Percentiles rank a stretch among this genome's conserved stretches.
phyloP scores from a whole-genome alignment of 805 yeast species.

The Zygosaccharomyces pseudorouxii region DNA sequence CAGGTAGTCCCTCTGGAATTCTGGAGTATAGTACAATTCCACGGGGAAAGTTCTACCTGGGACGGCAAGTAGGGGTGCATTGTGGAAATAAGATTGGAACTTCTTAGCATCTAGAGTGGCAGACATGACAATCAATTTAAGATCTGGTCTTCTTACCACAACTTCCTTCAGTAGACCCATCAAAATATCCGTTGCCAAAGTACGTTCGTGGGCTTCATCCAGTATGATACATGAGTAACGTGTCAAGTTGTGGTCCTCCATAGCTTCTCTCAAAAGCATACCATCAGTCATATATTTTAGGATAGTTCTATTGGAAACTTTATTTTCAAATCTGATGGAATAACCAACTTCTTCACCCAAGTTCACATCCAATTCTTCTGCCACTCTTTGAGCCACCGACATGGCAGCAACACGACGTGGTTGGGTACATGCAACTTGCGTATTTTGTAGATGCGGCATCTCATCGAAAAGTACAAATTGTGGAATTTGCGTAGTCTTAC shows the following conservation, averaged over 20 bases:
- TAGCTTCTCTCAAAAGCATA: constrained; percentile 94
- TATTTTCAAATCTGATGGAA: constrained; percentile 89
- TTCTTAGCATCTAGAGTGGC: constrained; percentile 97
- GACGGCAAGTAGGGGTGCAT: constrained; percentile 91
- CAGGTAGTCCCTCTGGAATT: constrained; percentile 88
- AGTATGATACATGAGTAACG: constrained; percentile 85
- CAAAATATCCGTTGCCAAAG: constrained; percentile 90
- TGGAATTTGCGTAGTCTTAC: constrained; percentile 97
- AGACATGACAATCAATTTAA: constrained; percentile 92
- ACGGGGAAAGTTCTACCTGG: constrained; percentile 99
- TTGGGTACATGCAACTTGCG: constrained; percentile 90
- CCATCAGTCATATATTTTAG: constrained; percentile 98
- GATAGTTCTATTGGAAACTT: constrained; percentile 71
- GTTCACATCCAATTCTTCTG: constrained; percentile 92
- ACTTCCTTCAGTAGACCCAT: constrained; percentile 93
- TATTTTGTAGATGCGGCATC: constrained; percentile 78
- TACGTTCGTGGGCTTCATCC: constrained; percentile 98
- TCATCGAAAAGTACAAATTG: constrained; percentile 90
- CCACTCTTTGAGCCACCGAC: constrained; percentile 97
- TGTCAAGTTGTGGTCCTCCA: constrained; percentile 84
- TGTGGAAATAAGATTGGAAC: constrained; percentile 82
- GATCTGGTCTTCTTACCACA: constrained; percentile 71
- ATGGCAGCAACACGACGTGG: constrained; percentile 99
- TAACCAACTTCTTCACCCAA: constrained; percentile 96
- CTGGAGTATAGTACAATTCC: constrained; percentile 94